Evolutionary conservation across 441 rosid species (phyloP), one percentile per base, ranked within the genome.

Genomic region (Iberis amara): DNA sequence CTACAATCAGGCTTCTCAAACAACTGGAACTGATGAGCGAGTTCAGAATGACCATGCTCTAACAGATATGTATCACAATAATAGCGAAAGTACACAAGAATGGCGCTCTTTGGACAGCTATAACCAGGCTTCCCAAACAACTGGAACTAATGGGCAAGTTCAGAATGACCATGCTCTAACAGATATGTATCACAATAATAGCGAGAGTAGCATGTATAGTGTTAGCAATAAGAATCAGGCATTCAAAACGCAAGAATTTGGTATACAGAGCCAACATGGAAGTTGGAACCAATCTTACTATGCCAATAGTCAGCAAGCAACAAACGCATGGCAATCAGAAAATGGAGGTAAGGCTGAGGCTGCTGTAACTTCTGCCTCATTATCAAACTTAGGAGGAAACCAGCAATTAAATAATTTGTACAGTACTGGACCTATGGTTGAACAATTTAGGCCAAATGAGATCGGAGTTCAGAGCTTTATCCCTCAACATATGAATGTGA

Each of bases 1-100:
- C 77, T 85, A 83, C 69, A 73, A 73, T 54, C 62, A 86, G 56
- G 60, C 83, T 45, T 55, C 60, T 62, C 86, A 78, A 59, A 65
- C 81, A 42, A 27, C 46, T 9, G 65, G 49, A 38, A 23, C 11
- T n/a, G 57, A 50, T 69, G 21, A 18, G 21, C 81, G 73, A 64
- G 68, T 73, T 64, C 58, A 64, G 55, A 77, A 78, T 71, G 89
- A 76, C 10, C 52, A 68, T 38, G 60, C 75, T 64, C 33, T 55
- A 27, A 36, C 51, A 49, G 76, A 39, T 76, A 41, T 59, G 24
- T 62, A 54, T 64, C 65, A 28, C 62, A 37, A 55, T 52, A 77
- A 64, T 63, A 72, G 39, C 23, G 48, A 65, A 51, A 69, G 47
- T 42, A 45, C n/a, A n/a, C n/a, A n/a, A n/a, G n/a, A n/a, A n/a